These are phyloP conservation scores for Venturia aucupariae DNA, from an alignment of 2,329 filamentous ascomycete species.

Conservation along the genomic window DNA sequence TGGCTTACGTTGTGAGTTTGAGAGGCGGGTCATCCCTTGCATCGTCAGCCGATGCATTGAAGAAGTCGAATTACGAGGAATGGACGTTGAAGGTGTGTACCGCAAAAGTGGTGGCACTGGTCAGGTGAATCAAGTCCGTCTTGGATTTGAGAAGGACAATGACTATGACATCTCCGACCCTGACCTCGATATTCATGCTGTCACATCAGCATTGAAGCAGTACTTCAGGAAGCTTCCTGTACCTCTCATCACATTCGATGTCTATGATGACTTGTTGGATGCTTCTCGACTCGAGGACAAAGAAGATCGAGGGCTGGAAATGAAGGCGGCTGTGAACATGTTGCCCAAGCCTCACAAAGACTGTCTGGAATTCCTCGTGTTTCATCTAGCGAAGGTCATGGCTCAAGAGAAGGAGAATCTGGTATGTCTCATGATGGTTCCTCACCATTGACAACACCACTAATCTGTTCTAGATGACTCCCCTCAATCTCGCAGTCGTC, in stretches of 20 bases:
- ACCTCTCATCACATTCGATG: slow-evolving; percentile 82
- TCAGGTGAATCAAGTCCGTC: slow-evolving; percentile 81
- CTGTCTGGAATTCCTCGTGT: slow-evolving; percentile 86
- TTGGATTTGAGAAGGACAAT: slow-evolving; percentile 78
- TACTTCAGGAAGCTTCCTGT: slow-evolving; percentile 91
- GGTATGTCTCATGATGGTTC: slow-evolving; percentile 41
- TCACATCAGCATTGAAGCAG: slow-evolving; percentile 92
- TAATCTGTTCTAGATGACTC: slow-evolving; percentile 61
- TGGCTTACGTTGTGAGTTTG: slow-evolving; percentile 73
- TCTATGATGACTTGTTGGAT: slow-evolving; percentile 83
- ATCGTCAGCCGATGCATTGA: slow-evolving; percentile 92
- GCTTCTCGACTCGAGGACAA: slow-evolving; percentile 56
- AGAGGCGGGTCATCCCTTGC: slow-evolving; percentile 79
- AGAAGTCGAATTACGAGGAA: slow-evolving; percentile 85
- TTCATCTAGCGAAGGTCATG: slow-evolving; percentile 84
- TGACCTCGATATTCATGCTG: slow-evolving; percentile 87
- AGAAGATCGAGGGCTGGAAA: slow-evolving; percentile 58
- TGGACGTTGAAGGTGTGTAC: slow-evolving; percentile 97
- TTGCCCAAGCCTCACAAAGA: slow-evolving; percentile 79
- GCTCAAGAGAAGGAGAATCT: slow-evolving; percentile 75
- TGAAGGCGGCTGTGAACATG: slow-evolving; percentile 64
- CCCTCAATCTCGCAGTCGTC: slow-evolving; percentile 90
- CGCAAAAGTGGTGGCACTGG: slow-evolving; percentile 91
- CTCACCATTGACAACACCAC: not conserved
- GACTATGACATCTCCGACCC: slow-evolving; percentile 91